Percentiles rank a stretch among this genome's conserved stretches.
Conservation (phyloP, 306 rosid genomes). For the Glycine latifolia region DNA sequence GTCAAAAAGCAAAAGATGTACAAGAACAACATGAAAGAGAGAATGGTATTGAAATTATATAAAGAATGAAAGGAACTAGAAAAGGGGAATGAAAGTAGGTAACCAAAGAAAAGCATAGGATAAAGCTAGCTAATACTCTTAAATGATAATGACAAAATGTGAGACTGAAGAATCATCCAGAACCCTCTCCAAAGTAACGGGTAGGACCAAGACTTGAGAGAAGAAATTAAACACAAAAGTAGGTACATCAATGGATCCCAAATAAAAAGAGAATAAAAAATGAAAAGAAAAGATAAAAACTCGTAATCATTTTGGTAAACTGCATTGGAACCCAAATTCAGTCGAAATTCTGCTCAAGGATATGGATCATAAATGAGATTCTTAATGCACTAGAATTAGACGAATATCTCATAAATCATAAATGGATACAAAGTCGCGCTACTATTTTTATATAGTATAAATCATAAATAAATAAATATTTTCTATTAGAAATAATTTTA, state of each 20-base stretch:
- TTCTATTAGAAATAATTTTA: too few relatives aligned
- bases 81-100: conserved; percentile 38
- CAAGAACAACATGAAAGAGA: too few relatives aligned
- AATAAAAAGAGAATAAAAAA: too few relatives aligned
- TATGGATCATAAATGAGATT: conserved; percentile 4
- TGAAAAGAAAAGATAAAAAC: neutral
- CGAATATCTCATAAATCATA: neutral
- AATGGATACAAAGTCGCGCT: neutral
- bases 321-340: conserved; percentile 16
- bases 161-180: conserved; percentile 43
- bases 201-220: neutral
- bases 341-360: neutral
- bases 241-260: too few relatives aligned
- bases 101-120: neutral
- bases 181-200: neutral
- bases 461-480: too few relatives aligned
- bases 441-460: too few relatives aligned
- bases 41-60: too few relatives aligned
- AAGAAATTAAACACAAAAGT: too few relatives aligned
- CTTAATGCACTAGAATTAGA: conserved; percentile 2
- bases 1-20: too few relatives aligned
- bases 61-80: conserved; percentile 1
- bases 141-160: neutral
- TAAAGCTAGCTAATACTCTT: conserved; percentile 20
- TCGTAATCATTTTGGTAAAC: conserved; percentile 3